Base-by-base conservation (phyloP, 2,329 filamentous ascomycete genomes). In the Dactylella cylindrospora region DNA sequence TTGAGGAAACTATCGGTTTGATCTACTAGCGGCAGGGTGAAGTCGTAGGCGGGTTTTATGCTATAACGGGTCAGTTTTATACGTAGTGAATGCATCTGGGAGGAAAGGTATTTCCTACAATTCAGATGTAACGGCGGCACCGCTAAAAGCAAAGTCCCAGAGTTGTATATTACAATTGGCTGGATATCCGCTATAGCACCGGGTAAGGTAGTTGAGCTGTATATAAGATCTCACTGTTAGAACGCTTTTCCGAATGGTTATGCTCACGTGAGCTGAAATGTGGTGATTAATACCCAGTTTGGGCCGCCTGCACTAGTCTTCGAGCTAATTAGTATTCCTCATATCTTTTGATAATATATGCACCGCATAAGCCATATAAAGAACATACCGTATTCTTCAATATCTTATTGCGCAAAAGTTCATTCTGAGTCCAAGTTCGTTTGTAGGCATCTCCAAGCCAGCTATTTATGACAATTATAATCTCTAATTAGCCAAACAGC, bases 141-240 rank as follows among this genome's bases (percentile, higher is more conserved):
- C 54, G 9, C 45, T 46, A 15, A 60, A 60, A 26, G 54, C 54
- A 26, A 60, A 60, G 25, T 60, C 51, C 54, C 54, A 60, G 3
- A 60, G 32, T 2, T 45, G 45, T 2, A 60, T 36, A 20, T 50
- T 40, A 23, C 54, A 60, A 13, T 60, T 31, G n/a, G 5, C 10
- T 15, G 54, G 54, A 17, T 46, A 39, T 5, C 54, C 54, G 12
- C 36, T 47, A n/a, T 39, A 60, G 20, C 54, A 60, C 2, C 54
- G 45, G n/a, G 54, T 60, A 4, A 60, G 23, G 39, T 60, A 60
- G 12, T 60, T 46, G 12, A 46, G 51, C 54, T 60, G 17, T 3
- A 6, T 17, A n/a, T 8, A 40, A 40, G 6, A 19, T 19, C 7
- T 13, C 17, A 5, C 13, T 15, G 13, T 36, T 15, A 36, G n/a